Percentiles rank a stretch among this genome's conserved stretches.
These are phyloP conservation scores for Oxytropis ochrocephala DNA, from an alignment of 306 rosid species.

Conservation along the genomic window DNA sequence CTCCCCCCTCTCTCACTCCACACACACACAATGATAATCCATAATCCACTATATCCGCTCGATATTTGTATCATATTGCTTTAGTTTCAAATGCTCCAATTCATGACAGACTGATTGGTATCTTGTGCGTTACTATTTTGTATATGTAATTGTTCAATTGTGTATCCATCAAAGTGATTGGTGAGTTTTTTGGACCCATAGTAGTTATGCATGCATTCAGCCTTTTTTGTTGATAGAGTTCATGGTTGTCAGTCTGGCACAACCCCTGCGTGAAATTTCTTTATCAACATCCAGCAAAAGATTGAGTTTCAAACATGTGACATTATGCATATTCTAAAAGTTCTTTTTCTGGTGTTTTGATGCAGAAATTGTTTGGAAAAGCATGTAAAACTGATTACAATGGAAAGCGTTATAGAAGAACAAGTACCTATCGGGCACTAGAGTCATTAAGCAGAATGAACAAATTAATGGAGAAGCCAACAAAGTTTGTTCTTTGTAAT, in stretches of 20 bases:
- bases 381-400: background rate
- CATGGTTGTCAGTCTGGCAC: background rate
- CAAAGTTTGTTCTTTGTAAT: slow-evolving; percentile 36
- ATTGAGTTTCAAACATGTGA: background rate
- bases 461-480: slow-evolving; percentile 17
- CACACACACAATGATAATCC: background rate
- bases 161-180: background rate
- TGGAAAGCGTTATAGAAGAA: background rate
- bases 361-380: slow-evolving; percentile 14
- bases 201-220: background rate
- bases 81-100: background rate
- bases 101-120: background rate
- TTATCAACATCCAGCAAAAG: background rate
- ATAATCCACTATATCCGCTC: background rate
- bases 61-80: background rate
- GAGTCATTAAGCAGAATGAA: slow-evolving; percentile 16
- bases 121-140: background rate
- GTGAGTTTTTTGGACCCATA: background rate
- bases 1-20: background rate
- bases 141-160: background rate
- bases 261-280: background rate
- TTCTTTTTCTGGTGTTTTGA: background rate
- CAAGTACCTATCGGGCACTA: slow-evolving; percentile 8
- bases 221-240: background rate
- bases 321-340: slow-evolving; percentile 7